Conservation (phyloP, 108 stramenopile genomes). For the Mediolabrus comicus region DNA sequence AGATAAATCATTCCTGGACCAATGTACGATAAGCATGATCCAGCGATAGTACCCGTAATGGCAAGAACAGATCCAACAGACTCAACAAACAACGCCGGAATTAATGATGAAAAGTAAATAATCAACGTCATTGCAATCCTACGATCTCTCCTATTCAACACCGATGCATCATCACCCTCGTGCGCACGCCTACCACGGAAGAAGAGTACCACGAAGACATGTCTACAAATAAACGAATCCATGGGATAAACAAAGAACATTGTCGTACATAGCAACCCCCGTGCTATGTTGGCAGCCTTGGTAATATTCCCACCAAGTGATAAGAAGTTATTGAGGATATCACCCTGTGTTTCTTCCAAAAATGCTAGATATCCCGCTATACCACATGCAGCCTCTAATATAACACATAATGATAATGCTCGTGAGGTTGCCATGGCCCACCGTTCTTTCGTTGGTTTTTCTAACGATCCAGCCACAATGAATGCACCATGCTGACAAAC, state of each 20-base stretch:
- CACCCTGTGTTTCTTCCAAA: slow-evolving; percentile 39
- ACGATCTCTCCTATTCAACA: slow-evolving; percentile 72
- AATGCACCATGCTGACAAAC: slow-evolving; percentile 54
- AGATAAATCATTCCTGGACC: slow-evolving; percentile 82
- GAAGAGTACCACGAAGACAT: slow-evolving; percentile 46
- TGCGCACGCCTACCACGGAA: slow-evolving; percentile 49
- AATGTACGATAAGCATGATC: slow-evolving; percentile 71
- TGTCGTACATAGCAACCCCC: slow-evolving; percentile 38
- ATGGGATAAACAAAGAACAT: slow-evolving; percentile 62
- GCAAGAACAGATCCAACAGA: slow-evolving; percentile 62
- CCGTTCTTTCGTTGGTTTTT: slow-evolving; percentile 31
- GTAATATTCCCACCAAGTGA: slow-evolving; percentile 6
- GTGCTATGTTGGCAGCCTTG: slow-evolving; percentile 44
- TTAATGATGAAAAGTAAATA: slow-evolving; percentile 63
- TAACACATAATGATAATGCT: slow-evolving; percentile 29
- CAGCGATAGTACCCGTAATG: slow-evolving; percentile 66
- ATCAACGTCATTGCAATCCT: slow-evolving; percentile 65
- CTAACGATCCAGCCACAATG: slow-evolving; percentile 42
- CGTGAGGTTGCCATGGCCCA: slow-evolving; percentile 41
- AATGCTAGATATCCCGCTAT: slow-evolving; percentile 41
- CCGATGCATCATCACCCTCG: slow-evolving; percentile 67
- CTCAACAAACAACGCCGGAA: slow-evolving; percentile 67
- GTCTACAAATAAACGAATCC: slow-evolving; percentile 48
- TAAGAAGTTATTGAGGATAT: slow-evolving; percentile 82
- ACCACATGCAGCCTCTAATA: slow-evolving; percentile 34